These are phyloP conservation scores for Hanseniaspora nectarophila DNA, from an alignment of 805 yeast species.

Conservation along the genomic window DNA sequence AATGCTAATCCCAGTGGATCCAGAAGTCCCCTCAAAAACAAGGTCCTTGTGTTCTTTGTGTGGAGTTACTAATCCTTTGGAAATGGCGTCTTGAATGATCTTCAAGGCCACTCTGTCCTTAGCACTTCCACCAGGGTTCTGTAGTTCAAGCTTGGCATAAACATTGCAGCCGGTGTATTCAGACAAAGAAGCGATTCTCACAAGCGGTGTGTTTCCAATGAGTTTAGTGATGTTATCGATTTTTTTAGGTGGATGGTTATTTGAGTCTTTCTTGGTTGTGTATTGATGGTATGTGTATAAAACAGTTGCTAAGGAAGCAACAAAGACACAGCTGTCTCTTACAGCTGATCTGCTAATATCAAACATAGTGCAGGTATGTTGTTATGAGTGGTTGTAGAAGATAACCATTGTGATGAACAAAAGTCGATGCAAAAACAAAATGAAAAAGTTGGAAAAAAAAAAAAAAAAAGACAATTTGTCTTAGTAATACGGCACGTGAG, in stretches of 20 bases:
- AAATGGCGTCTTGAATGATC: constrained; percentile 42
- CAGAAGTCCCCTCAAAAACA: constrained; percentile 90
- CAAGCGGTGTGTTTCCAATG: constrained; percentile 84
- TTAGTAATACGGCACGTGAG: too few species aligned
- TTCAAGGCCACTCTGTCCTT: constrained; percentile 89
- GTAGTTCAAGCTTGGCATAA: constrained; percentile 73
- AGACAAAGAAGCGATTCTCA: constrained; percentile 60
- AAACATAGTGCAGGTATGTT: background rate
- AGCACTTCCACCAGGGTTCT: constrained; percentile 91
- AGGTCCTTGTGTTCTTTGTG: constrained; percentile 49
- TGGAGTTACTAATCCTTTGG: constrained; percentile 45
- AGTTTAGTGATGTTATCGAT: constrained; percentile 57
- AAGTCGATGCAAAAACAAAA: too few species aligned
- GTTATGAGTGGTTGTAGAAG: too few species aligned
- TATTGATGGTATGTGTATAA: background rate
- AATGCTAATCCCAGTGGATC: constrained; percentile 90
- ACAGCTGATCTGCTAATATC: background rate
- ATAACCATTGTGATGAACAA: too few species aligned
- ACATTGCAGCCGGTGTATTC: constrained; percentile 65
- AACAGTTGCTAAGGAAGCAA: background rate
- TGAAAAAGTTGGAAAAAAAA: too few species aligned
- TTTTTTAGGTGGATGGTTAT: constrained; percentile 23
- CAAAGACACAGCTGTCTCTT: background rate
- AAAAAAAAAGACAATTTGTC: too few species aligned
- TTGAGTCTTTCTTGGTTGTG: background rate